These are phyloP conservation scores for Peziza echinospora DNA, from an alignment of 495 filamentous ascomycete species.

Conservation along the genomic window DNA sequence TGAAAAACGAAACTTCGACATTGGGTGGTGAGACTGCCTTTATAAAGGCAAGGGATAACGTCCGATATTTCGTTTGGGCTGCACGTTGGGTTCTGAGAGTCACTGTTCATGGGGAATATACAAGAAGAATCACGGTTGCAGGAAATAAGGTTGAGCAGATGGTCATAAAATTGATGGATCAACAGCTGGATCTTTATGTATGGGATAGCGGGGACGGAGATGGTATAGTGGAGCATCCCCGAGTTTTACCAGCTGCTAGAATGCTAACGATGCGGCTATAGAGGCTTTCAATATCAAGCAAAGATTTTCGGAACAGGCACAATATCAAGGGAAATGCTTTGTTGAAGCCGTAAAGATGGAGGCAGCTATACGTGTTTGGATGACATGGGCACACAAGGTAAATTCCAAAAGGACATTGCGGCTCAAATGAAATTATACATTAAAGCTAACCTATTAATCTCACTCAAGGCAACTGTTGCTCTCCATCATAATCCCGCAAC, in stretches of 20 bases:
- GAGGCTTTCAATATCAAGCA: background rate
- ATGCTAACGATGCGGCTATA: too few relatives aligned
- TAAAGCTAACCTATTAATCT: too few relatives aligned
- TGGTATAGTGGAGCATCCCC: too few relatives aligned
- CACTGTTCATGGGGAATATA: background rate
- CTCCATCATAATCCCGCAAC: too few relatives aligned
- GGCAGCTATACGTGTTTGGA: background rate
- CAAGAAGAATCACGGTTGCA: background rate
- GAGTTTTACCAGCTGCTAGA: too few relatives aligned
- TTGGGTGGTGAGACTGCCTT: background rate
- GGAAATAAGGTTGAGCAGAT: background rate
- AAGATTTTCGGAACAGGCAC: background rate
- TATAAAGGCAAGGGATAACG: background rate
- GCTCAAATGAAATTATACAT: too few relatives aligned
- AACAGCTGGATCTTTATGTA: background rate
- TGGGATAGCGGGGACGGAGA: background rate
- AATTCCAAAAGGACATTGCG: too few relatives aligned
- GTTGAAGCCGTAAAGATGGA: background rate
- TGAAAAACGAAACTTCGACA: background rate
- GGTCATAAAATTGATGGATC: background rate
- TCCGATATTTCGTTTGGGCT: background rate
- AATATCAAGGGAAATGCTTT: background rate
- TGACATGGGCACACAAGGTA: background rate
- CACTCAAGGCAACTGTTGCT: too few relatives aligned
- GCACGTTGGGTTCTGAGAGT: background rate